These are phyloP conservation scores for Epichloe sp. DNA, from an alignment of 2,329 filamentous ascomycete species.

Conservation along the genomic window DNA sequence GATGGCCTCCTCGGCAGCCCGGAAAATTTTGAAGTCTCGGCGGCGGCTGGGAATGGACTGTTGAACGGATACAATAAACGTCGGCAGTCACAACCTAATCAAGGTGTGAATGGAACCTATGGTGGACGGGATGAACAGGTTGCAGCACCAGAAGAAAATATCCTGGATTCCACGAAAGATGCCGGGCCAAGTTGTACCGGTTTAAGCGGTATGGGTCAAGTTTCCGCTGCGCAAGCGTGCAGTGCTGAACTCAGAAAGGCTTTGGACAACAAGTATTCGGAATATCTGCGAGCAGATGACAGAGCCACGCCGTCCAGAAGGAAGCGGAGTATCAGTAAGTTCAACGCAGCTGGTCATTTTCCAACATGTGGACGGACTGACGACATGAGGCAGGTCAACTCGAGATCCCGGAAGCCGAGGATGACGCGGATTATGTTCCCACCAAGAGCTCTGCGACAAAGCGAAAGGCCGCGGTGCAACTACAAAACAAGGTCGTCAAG, in stretches of 20 bases:
- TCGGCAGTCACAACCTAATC: background rate
- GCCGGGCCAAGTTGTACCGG: background rate
- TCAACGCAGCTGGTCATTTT: background rate
- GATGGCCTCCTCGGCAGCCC: background rate
- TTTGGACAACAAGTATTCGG: background rate
- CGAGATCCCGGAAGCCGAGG: background rate
- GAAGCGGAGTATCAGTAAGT: background rate
- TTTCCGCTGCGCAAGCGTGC: background rate
- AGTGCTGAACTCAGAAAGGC: background rate
- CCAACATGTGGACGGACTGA: background rate
- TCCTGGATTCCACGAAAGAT: background rate
- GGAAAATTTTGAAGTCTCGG: background rate
- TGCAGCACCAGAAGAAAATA: background rate
- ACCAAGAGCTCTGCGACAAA: background rate
- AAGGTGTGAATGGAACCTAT: too few relatives aligned
- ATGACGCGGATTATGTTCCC: conserved; percentile 2
- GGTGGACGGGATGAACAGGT: background rate
- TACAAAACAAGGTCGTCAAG: conserved; percentile 5
- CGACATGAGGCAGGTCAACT: background rate
- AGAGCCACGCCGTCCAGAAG: background rate
- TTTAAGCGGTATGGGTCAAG: too few relatives aligned
- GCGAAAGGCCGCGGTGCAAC: background rate
- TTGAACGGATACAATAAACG: background rate
- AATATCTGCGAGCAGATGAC: background rate
- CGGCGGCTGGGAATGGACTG: background rate